Evolutionary conservation across 257 asterid genomes (phyloP), one percentile per base, ranked within the genome.

Genomic region (Solanum chiquidenum): DNA sequence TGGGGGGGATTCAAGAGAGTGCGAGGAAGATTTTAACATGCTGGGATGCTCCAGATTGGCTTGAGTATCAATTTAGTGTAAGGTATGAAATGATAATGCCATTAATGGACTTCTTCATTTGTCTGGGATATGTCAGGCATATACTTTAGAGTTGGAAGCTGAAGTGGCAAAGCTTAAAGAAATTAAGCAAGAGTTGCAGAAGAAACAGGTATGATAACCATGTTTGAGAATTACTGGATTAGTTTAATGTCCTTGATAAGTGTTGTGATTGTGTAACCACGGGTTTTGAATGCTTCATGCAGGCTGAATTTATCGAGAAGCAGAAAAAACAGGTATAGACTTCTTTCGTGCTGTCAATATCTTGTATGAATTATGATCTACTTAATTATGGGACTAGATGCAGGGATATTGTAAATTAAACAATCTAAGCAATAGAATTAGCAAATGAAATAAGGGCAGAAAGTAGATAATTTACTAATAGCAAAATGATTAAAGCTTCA

Each of bases 101-200:
- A 46, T 46, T 80, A 80, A 80, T 29, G 38, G 42, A 80, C 66
- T 80, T 80, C 62, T 25, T 77, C 85, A 46, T 80, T 80, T 80
- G 85, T 80, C 40, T 29, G 66, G 58, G 44, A 64, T 71, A 12
- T 83, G 34, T 55, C 86, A 91, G 93, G 93, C 93, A 10, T 90
- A 90, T 42, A 90, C 91, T 20, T 86, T 88, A 35, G 93, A 91
- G 87, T 85, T 91, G 90, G 93, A 91, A 88, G 93, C 90, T 34
- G 93, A 91, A 89, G 88, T 91, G 60, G 92, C 91, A 79, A 90
- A 89, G 83, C 92, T 90, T 35, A 91, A 89, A 87, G 93, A 91
- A 87, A 62, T 86, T 84, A 91, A 91, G 80, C 52, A 85, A 86
- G 91, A 89, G 33, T 83, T 91, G 71, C 89, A 73, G 86, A 89